These are phyloP conservation scores for Simplicillium aogashimaense DNA, from an alignment of 2,329 filamentous ascomycete genomes.

Conservation along the genomic window DNA sequence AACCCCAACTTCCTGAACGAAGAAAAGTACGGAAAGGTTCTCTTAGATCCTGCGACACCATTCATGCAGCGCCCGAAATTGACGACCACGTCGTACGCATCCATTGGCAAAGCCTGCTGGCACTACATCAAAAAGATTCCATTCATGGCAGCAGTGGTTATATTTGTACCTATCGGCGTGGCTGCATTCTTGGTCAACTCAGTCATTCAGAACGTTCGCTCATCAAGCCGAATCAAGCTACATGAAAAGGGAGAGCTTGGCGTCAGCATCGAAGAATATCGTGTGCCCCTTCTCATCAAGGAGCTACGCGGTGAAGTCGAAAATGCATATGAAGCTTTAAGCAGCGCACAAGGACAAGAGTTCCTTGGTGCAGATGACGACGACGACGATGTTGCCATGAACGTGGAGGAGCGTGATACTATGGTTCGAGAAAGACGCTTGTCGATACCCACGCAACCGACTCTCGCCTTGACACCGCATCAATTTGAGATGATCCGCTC, in stretches of 20 bases:
- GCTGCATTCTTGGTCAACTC: conserved; percentile 67
- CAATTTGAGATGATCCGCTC: conserved; percentile 81
- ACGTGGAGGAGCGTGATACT: conserved; percentile 27
- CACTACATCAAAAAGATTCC: conserved; percentile 44
- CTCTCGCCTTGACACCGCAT: conserved; percentile 64
- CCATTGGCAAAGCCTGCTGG: conserved; percentile 19
- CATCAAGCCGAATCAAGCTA: conserved; percentile 61
- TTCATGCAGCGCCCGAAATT: conserved; percentile 36
- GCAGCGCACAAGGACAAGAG: conserved; percentile 57
- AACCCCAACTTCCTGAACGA: conserved; percentile 56
- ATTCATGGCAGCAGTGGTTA: conserved; percentile 50
- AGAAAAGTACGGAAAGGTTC: conserved; percentile 61
- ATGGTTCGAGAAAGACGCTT: conserved; percentile 30
- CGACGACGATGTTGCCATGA: conserved; percentile 23
- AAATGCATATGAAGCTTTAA: conserved; percentile 64
- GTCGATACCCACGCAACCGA: conserved; percentile 46
- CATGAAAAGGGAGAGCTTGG: conserved; percentile 65
- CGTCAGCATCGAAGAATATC: conserved; percentile 59
- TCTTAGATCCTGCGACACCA: conserved; percentile 60
- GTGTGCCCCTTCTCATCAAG: conserved; percentile 65
- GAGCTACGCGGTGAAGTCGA: conserved; percentile 70
- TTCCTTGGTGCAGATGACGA: conserved; percentile 54
- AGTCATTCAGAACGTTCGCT: conserved; percentile 65
- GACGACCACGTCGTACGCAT: conserved; percentile 17
- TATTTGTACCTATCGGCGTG: conserved; percentile 67